Evolutionary conservation across 2,329 filamentous ascomycete species (phyloP).

Genomic region (Xylaria sp.): DNA sequence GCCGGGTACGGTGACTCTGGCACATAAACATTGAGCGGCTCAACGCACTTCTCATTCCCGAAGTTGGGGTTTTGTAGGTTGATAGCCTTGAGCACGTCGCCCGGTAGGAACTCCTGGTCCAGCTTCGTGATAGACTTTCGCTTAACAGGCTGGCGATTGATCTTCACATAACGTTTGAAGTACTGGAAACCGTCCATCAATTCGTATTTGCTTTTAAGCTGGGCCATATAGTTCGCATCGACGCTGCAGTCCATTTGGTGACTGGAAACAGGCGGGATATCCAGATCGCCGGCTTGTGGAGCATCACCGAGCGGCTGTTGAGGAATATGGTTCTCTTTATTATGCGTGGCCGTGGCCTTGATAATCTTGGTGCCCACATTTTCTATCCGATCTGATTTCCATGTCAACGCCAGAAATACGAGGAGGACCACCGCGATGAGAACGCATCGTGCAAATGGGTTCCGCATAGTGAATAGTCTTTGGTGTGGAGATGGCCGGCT

Average conservation of each 20-base stretch:
- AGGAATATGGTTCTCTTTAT: slow-evolving; percentile 41
- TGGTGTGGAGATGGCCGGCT: slow-evolving; percentile 48
- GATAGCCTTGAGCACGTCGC: slow-evolving; percentile 51
- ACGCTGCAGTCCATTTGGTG: slow-evolving; percentile 56
- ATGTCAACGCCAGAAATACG: slow-evolving; percentile 48
- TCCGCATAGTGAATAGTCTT: slow-evolving; percentile 55
- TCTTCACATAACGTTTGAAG: slow-evolving; percentile 60
- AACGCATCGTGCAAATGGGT: slow-evolving; percentile 53
- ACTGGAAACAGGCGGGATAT: slow-evolving; percentile 42
- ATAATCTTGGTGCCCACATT: slow-evolving; percentile 49
- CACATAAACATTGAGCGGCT: slow-evolving; percentile 58
- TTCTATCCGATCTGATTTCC: slow-evolving; percentile 50
- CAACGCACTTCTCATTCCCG: slow-evolving; percentile 50
- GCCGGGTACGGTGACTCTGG: slow-evolving; percentile 56
- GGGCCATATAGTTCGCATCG: slow-evolving; percentile 52
- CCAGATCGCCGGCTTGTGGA: slow-evolving; percentile 34
- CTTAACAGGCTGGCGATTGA: slow-evolving; percentile 54
- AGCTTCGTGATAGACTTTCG: slow-evolving; percentile 59
- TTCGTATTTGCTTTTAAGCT: slow-evolving; percentile 53
- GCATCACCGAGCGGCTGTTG: slow-evolving; percentile 41
- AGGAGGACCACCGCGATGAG: slow-evolving; percentile 51
- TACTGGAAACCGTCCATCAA: slow-evolving; percentile 60
- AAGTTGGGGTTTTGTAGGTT: slow-evolving; percentile 53
- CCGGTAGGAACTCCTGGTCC: slow-evolving; percentile 53
- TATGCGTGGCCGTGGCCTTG: slow-evolving; percentile 45